These are phyloP conservation scores for Tricholoma furcatifolium DNA, from an alignment of 768 basidiomycete species.

Conservation along the genomic window DNA sequence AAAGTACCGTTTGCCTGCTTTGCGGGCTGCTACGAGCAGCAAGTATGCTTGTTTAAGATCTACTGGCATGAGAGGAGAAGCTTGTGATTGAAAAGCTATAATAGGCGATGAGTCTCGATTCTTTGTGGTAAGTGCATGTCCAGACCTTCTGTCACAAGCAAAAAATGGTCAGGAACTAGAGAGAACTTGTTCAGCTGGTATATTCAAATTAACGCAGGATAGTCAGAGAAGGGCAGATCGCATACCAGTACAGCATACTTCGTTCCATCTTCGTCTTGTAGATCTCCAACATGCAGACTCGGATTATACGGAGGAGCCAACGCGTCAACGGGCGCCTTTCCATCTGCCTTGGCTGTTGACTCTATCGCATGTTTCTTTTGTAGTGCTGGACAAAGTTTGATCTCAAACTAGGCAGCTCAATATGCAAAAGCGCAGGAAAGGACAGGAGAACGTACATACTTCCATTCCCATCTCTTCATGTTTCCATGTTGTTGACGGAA, in stretches of 20 bases:
- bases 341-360: conserved; percentile 22
- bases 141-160: conserved; percentile 83
- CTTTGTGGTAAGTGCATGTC: background rate
- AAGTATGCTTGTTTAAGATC: conserved; percentile 78
- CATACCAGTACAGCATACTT: conserved; percentile 73
- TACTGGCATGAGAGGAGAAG: conserved; percentile 73
- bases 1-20: conserved; percentile 58
- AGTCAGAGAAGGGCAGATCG: conserved; percentile 1
- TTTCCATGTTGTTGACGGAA: conserved; percentile 65
- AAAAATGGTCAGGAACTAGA: conserved; percentile 80
- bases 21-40: conserved; percentile 68
- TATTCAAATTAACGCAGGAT: background rate
- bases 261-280: conserved; percentile 59
- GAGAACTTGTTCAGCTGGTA: conserved; percentile 83
- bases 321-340: conserved; percentile 51
- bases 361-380: conserved; percentile 65
- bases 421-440: background rate
- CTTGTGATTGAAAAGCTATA: conserved; percentile 75
- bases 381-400: conserved; percentile 82
- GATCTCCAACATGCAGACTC: conserved; percentile 72
- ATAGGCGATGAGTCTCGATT: background rate
- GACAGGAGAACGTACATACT: conserved; percentile 34
- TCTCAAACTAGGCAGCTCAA: conserved; percentile 63
- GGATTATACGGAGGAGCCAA: conserved; percentile 86
- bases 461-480: conserved; percentile 63